These are phyloP conservation scores for Suillus fuscotomentosus DNA, from an alignment of 768 basidiomycete genomes.

Conservation along the genomic window DNA sequence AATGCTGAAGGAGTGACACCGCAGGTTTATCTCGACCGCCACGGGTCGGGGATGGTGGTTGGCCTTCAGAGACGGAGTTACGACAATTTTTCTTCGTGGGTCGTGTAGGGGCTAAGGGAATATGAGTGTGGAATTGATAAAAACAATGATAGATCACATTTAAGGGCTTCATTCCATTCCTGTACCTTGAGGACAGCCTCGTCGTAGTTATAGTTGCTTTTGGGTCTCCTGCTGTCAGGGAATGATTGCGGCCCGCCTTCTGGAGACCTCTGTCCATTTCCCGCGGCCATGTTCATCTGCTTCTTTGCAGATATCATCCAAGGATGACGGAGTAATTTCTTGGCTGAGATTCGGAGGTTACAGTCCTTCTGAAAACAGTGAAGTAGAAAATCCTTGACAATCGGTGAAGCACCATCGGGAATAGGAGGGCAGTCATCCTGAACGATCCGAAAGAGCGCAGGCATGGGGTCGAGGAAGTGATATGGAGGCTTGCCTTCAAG, in stretches of 20 bases:
- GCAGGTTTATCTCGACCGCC: conserved; percentile 26
- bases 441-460: conserved; percentile 96
- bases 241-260: conserved; percentile 21
- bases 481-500: conserved; percentile 90
- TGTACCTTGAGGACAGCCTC: conserved; percentile 94
- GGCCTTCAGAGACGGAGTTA: conserved; percentile 31
- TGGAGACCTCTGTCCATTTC: conserved; percentile 23
- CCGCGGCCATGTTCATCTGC: conserved; percentile 49
- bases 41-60: conserved; percentile 44
- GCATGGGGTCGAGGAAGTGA: conserved; percentile 96
- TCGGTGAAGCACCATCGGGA: conserved; percentile 91
- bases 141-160: conserved; percentile 53
- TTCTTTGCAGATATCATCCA: conserved; percentile 92
- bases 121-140: conserved; percentile 7
- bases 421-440: conserved; percentile 98
- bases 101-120: conserved; percentile 60
- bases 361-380: conserved; percentile 99
- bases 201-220: conserved; percentile 86
- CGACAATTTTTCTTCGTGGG: conserved; percentile 66
- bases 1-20: conserved; percentile 28
- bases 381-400: conserved; percentile 94
- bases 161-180: conserved; percentile 98
- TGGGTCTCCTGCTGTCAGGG: conserved; percentile 44
- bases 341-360: conserved; percentile 91
- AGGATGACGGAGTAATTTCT: conserved; percentile 88